Percentiles rank a stretch among this genome's conserved stretches.
Evolutionary conservation across 352 stramenopile species (phyloP).

Genomic region (Globisporangium nunn): DNA sequence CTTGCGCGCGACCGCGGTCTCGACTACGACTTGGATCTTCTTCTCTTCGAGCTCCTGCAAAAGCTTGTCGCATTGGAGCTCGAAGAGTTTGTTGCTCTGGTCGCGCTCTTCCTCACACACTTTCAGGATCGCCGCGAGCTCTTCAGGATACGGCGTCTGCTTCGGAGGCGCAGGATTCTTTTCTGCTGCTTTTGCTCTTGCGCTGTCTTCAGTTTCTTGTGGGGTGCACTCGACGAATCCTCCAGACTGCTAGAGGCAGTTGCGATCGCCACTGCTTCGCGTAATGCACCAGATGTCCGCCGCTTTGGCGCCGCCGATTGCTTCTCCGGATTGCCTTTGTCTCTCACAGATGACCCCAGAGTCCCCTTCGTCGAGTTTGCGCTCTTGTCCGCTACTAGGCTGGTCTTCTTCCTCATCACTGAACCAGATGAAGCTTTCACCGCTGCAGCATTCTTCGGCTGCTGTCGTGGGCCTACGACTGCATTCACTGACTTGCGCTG

Average conservation of each 20-base stretch:
- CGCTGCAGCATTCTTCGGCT: neutral
- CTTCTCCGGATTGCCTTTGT: neutral
- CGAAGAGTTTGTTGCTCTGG: slow-evolving; percentile 13
- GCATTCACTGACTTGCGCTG: neutral
- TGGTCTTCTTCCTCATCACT: neutral
- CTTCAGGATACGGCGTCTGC: neutral
- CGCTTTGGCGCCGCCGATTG: slow-evolving; percentile 8
- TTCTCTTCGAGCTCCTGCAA: slow-evolving; percentile 16
- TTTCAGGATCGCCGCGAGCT: slow-evolving; percentile 10
- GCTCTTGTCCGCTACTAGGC: neutral
- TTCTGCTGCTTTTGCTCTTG: neutral
- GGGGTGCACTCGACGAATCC: neutral
- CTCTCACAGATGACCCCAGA: neutral
- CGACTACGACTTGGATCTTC: slow-evolving; percentile 15
- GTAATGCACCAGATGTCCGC: slow-evolving; percentile 7
- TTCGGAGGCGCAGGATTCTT: neutral
- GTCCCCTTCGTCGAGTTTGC: neutral
- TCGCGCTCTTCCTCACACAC: slow-evolving; percentile 14
- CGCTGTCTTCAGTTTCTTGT: slow-evolving; percentile 3
- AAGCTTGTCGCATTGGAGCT: slow-evolving; percentile 15
- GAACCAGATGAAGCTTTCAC: neutral
- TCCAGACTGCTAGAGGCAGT: neutral
- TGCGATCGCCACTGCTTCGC: slow-evolving; percentile 3
- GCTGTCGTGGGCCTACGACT: neutral
- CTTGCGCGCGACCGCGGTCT: slow-evolving; percentile 29